Base-by-base conservation (phyloP, 345 rosid species). In the Populus pruinosa region DNA sequence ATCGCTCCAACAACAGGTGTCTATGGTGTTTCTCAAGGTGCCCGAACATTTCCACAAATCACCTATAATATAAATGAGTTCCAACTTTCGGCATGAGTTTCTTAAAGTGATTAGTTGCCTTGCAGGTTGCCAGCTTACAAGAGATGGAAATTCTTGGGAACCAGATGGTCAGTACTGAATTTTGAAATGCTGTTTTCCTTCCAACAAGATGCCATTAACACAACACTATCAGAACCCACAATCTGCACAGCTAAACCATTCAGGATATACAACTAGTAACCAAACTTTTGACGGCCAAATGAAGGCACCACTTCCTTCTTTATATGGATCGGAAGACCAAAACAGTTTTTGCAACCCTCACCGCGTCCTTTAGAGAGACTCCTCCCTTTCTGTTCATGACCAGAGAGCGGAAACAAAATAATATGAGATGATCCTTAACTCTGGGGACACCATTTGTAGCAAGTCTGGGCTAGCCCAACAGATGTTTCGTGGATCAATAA, bases 1-100 rank as follows among this genome's bases (percentile, higher is more conserved):
- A 91, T 91, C 68, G 0, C 93, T 91, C 73, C 91, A 91, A 44
- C 92, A 88, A 80, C 92, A 90, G 96, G 96, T 91, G 79, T 77
- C 70, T 64, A 17, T 14, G 10, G 36, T 66, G 29, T 38, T 69
- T 53, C 68, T 61, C 49, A 8, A 41, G 25, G 49, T 56, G 41
- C 50, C 25, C 20, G 29, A 17, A 4, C 25, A 47, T 72, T 63
- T 39, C 74, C 63, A 66, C 41, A 50, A 43, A 64, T 43, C 49
- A 44, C 63, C 16, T 59, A 66, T 49, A 10, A 69, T 36, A 23
- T 33, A 25, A 76, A 49, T 61, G n/a, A 68, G 69, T 56, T 70
- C 39, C 20, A 35, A 25, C 31, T 59, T 1, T 11, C 9, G 64
- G 68, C 67, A 47, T 1, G 29, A 66, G 36, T 17, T 18, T 49